Conservation (phyloP, 805 yeast species). For the Myxozyma mucilagina region DNA sequence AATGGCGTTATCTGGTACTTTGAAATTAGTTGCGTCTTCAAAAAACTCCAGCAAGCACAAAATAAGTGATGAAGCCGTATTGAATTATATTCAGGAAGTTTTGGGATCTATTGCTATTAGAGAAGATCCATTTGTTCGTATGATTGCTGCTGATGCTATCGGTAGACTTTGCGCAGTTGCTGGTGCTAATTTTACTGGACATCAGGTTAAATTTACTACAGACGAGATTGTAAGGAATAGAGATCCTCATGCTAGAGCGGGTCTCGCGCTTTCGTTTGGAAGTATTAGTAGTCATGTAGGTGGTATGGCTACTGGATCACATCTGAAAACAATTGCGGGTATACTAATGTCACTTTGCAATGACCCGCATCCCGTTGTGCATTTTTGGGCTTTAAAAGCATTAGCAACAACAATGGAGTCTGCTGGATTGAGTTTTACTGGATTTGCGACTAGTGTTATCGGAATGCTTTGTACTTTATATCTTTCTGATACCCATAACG, state of each 20-base stretch:
- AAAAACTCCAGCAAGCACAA: slow-evolving; percentile 1
- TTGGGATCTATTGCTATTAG: slow-evolving; percentile 36
- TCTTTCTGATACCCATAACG: slow-evolving; percentile 53
- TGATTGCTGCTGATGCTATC: slow-evolving; percentile 55
- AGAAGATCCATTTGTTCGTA: slow-evolving; percentile 46
- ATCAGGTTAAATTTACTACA: slow-evolving; percentile 51
- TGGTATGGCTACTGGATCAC: slow-evolving; percentile 42
- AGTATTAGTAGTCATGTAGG: slow-evolving; percentile 47
- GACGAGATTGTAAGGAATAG: slow-evolving; percentile 65
- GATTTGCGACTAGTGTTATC: slow-evolving; percentile 49
- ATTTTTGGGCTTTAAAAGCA: slow-evolving; percentile 68
- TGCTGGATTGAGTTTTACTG: slow-evolving; percentile 50
- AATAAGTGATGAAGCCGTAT: slow-evolving; percentile 39
- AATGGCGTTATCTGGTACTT: slow-evolving; percentile 59
- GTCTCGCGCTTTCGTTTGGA: slow-evolving; percentile 53
- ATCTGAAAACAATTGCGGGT: slow-evolving; percentile 51
- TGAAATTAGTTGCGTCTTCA: slow-evolving; percentile 36
- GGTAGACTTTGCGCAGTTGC: slow-evolving; percentile 51
- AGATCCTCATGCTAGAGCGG: slow-evolving; percentile 65
- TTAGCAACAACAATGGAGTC: slow-evolving; percentile 57
- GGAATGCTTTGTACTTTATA: slow-evolving; percentile 45
- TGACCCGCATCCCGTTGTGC: slow-evolving; percentile 87
- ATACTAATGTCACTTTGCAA: slow-evolving; percentile 59
- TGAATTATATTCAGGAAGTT: slow-evolving; percentile 53
- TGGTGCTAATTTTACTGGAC: slow-evolving; percentile 34